Evolutionary conservation across 2,329 filamentous ascomycete genomes (phyloP).

Genomic region (Stachybotrys echinatus): DNA sequence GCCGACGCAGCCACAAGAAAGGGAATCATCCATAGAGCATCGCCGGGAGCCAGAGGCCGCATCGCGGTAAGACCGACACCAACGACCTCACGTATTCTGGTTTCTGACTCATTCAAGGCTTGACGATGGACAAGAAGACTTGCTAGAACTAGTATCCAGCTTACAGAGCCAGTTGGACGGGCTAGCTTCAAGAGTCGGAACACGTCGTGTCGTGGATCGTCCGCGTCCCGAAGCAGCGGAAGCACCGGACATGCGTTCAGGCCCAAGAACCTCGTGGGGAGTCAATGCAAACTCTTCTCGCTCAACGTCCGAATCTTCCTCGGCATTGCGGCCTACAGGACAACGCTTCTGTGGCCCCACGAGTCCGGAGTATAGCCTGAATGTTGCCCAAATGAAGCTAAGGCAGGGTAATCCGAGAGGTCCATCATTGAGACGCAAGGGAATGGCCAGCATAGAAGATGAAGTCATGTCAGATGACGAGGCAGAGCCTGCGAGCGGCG

Average conservation of each 20-base stretch:
- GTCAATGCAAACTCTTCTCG: too few species aligned
- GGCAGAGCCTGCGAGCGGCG: not conserved
- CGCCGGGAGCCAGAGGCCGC: not conserved
- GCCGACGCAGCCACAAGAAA: not conserved
- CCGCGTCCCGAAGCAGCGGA: not conserved
- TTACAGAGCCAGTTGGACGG: conserved; percentile 5
- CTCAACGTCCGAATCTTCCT: not conserved
- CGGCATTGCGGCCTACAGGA: conserved; percentile 1
- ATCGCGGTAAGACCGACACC: too few species aligned
- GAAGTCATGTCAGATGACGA: conserved; percentile 2
- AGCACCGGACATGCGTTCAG: not conserved
- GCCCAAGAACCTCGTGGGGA: not conserved
- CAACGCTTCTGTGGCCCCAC: conserved; percentile 18
- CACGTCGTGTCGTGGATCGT: not conserved
- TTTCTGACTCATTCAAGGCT: too few species aligned
- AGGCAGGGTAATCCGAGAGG: conserved; percentile 2
- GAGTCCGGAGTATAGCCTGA: conserved; percentile 19
- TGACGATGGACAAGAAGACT: conserved; percentile 3
- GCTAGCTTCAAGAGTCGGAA: conserved; percentile 3
- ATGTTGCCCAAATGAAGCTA: conserved; percentile 15
- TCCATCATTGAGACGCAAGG: not conserved
- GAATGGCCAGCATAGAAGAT: conserved; percentile 2
- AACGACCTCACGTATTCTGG: too few species aligned
- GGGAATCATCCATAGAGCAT: not conserved
- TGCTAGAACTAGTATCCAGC: conserved; percentile 3